Base-by-base conservation (phyloP, 805 yeast species). In the Suhomyces xylopsoci region DNA sequence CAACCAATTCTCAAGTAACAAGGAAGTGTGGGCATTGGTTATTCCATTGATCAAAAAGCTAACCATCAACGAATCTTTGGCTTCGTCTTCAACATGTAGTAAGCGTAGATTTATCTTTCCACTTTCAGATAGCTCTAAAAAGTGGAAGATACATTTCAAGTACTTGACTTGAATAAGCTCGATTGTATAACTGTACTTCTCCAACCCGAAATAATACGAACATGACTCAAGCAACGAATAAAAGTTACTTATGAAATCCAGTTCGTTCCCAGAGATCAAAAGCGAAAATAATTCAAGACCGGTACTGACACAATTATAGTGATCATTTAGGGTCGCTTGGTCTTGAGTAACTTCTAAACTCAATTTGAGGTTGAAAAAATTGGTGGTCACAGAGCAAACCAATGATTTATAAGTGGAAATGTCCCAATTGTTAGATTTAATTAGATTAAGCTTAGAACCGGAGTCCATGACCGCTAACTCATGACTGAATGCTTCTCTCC, bases 381-480 rank as follows among this genome's bases (percentile, higher is more conserved):
- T 79, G 44, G 74, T 64, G 12, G 84, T 55, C 2, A 81, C 69
- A 43, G 73, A 65, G 14, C 84, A 53, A 0, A 84, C 60, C 24
- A 87, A 70, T 7, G 82, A 79, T 57, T 85, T 85, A 63, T 85
- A 87, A 1, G 87, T 83, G 0, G 89, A 81, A 70, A 75, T 63
- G 32, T 70, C 73, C 83, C 84, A 79, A 7, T 70, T 63, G 51
- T 79, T 74, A 0, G 70, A 53, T 22, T 63, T 76, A 55, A 76
- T 71, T 48, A 73, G 70, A 53, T 71, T 74, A 59, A 75, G 66
- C 61, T 70, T 80, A 14, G 55, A 63, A 17, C 73, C 71, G 51
- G 73, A 76, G 55, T 77, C 84, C 51, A 84, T 73, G 0, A 81
- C 83, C 8, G 85, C 83, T 47, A 85, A 64, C 55, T 88, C 92